Evolutionary conservation across 177 flowering plant species (phyloP), one percentile per base, ranked within the genome.

Genomic region (Vitis hybrid): DNA sequence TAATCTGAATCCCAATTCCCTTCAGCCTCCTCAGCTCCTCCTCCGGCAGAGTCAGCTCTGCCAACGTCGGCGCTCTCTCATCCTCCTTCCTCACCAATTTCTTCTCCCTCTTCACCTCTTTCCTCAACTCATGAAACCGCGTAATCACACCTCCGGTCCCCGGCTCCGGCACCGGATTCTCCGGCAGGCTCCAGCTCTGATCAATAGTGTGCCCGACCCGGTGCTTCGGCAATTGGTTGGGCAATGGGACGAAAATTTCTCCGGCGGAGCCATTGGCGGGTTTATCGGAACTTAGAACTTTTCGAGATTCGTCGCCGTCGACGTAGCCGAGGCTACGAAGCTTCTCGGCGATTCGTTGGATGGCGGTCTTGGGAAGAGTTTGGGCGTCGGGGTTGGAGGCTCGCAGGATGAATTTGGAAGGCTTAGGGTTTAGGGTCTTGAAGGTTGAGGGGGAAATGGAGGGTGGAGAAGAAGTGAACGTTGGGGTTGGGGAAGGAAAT

Each of bases 191-290:
- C 99, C 99, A 95, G 82, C 97, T 92, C 30, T 87, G 54, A 75
- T 95, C 99, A 4, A 95, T 73, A 1, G 98, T 91, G 70, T 87
- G 82, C 13, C 99, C 99, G 18, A 95, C 92, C 10, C 96, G 86
- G 65, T 70, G 63, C 66, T 82, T 84, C 11, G 96, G 88, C 45
- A 93, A 55, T 4, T 76, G 75, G 10, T 72, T 58, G 32, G 93
- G 83, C 58, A 83, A 60, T 2, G 98, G 98, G 15, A 95, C 72
- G 73, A 95, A 95, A 5, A 95, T 91, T 70, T 88, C 90, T 1
- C 98, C 98, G 0, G 89, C 85, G 2, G 91, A 72, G 52, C 75
- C 77, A 11, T 60, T 18, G 52, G 18, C 55, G 17, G 69, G 63
- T 15, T 30, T 23, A 23, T 14, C 13, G 3, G 58, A 40, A 40